Conservation (phyloP, 75 land plant genomes). For the Adiantum capillusveneris region DNA sequence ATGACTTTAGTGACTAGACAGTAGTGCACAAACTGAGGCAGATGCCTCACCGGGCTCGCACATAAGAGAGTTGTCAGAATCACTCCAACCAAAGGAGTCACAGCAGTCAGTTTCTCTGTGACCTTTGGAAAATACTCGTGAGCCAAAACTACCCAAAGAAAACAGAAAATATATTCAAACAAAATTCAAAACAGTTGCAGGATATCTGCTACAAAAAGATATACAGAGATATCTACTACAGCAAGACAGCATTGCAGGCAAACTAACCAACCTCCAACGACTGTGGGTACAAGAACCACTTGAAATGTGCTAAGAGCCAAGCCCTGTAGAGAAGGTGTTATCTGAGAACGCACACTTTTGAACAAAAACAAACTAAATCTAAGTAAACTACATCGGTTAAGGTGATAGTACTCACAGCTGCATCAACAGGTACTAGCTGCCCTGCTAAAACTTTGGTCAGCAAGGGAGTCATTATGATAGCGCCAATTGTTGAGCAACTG, state of each 20-base stretch:
- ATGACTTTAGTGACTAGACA: no score
- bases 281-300: constrained; percentile 84
- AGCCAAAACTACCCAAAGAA: constrained; percentile 44
- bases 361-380: no score
- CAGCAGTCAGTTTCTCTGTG: constrained; percentile 55
- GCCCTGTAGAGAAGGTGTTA: constrained; percentile 39
- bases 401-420: constrained; percentile 44
- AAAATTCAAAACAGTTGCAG: background rate
- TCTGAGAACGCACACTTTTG: background rate
- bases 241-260: background rate
- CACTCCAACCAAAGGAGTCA: constrained; percentile 92
- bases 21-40: no score
- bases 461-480: constrained; percentile 94
- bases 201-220: background rate
- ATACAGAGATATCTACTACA: background rate
- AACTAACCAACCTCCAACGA: constrained; percentile 66
- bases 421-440: constrained; percentile 98
- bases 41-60: constrained; percentile 81
- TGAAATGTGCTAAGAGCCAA: constrained; percentile 94
- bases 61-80: constrained; percentile 88
- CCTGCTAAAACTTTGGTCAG: constrained; percentile 97
- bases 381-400: no score
- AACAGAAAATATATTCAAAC: background rate
- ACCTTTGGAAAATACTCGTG: constrained; percentile 90
- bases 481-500: constrained; percentile 94